phyloP scores from a whole-genome alignment of 2,329 filamentous ascomycete species.

The Neoarthrinium moseri region DNA sequence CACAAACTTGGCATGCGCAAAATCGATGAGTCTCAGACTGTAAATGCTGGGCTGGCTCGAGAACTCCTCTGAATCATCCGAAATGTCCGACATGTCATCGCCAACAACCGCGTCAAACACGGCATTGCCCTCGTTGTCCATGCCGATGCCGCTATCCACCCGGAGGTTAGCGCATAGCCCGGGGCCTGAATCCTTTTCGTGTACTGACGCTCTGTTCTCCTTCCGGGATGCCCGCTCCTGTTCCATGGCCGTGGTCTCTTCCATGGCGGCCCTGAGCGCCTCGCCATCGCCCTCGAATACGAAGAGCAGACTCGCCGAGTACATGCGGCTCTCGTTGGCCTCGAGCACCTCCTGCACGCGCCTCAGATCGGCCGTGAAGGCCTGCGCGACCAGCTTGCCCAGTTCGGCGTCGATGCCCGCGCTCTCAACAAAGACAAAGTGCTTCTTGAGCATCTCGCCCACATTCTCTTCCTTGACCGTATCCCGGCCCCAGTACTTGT shows the following conservation, averaged over 20 bases:
- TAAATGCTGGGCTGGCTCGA: conserved; percentile 57
- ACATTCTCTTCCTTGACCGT: conserved; percentile 54
- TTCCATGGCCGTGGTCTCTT: conserved; percentile 46
- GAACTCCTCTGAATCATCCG: conserved; percentile 54
- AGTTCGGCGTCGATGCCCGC: conserved; percentile 60
- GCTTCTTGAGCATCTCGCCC: conserved; percentile 47
- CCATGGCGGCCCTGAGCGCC: conserved; percentile 49
- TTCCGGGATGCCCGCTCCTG: conserved; percentile 16
- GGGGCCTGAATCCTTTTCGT: conserved; percentile 20
- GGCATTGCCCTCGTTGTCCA: conserved; percentile 41
- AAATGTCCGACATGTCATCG: conserved; percentile 42
- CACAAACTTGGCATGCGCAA: conserved; percentile 86
- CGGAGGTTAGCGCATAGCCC: conserved; percentile 34
- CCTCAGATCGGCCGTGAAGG: conserved; percentile 53
- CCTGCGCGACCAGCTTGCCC: conserved; percentile 52
- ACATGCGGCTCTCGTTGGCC: conserved; percentile 61
- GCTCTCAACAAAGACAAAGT: conserved; percentile 55
- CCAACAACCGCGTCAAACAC: conserved; percentile 19
- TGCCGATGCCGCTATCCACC: conserved; percentile 55
- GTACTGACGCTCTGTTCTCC: conserved; percentile 31
- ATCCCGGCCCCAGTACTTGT: conserved; percentile 61
- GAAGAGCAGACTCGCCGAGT: conserved; percentile 61
- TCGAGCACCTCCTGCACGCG: conserved; percentile 53
- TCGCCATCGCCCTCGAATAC: conserved; percentile 63
- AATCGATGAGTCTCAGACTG: conserved; percentile 88